Evolutionary conservation across 73 alveolate genomes (phyloP).

Genomic region (Uronychia setigera): DNA sequence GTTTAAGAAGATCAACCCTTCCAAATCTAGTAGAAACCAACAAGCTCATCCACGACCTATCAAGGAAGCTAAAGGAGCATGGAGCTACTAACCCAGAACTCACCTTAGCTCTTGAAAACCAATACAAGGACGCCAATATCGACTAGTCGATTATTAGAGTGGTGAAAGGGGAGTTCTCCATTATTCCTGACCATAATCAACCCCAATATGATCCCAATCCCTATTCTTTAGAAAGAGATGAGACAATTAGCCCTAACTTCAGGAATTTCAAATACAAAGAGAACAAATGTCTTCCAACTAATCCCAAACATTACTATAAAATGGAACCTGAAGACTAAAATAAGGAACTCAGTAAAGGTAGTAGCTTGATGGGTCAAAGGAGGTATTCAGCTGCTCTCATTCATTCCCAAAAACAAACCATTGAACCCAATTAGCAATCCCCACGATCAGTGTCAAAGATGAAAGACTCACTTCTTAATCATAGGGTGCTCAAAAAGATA

Average conservation of each 20-base stretch:
- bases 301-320: background rate
- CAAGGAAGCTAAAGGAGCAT: background rate
- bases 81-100: background rate
- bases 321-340: background rate
- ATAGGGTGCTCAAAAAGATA: too few species aligned
- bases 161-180: too few species aligned
- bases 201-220: background rate
- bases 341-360: too few species aligned
- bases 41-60: background rate
- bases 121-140: background rate
- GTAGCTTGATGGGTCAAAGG: too few species aligned
- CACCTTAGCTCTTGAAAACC: background rate
- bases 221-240: background rate
- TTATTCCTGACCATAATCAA: too few species aligned
- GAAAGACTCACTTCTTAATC: too few species aligned
- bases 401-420: too few species aligned
- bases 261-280: background rate
- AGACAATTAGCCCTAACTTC: background rate
- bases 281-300: background rate
- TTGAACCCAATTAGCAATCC: too few species aligned
- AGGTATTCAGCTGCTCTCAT: too few species aligned
- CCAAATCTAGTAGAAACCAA: background rate
- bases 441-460: too few species aligned
- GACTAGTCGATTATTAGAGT: background rate
- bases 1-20: background rate